Evolutionary conservation across 768 basidiomycete genomes (phyloP).

Genomic region (Podaxis sp.): DNA sequence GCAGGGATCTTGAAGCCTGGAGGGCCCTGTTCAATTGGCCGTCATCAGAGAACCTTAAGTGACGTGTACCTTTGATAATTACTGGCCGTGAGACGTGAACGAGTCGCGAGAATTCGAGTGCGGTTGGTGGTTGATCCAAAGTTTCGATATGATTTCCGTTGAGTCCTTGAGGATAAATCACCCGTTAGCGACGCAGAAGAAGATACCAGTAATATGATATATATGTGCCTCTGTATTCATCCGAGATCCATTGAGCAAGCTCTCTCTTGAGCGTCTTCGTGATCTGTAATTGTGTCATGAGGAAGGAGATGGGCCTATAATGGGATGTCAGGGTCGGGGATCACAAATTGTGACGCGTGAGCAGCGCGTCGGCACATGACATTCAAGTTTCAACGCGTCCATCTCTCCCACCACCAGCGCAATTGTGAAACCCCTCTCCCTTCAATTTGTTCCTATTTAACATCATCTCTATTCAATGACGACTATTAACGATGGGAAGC

Average conservation of each 20-base stretch:
- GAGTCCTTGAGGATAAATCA: slow-evolving; percentile 40
- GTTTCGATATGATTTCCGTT: slow-evolving; percentile 55
- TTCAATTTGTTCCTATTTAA: not conserved
- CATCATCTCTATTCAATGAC: not conserved
- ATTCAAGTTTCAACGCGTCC: slow-evolving; percentile 12
- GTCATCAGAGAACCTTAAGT: too few relatives aligned
- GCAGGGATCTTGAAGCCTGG: slow-evolving; percentile 53
- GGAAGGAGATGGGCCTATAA: not conserved
- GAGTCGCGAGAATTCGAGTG: slow-evolving; percentile 68
- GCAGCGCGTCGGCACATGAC: slow-evolving; percentile 3
- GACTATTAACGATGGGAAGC: slow-evolving; percentile 2
- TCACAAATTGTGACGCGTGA: slow-evolving; percentile 14
- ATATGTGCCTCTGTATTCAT: slow-evolving; percentile 43
- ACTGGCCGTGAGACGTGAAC: slow-evolving; percentile 72
- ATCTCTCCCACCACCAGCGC: not conserved
- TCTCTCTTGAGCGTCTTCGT: slow-evolving; percentile 1
- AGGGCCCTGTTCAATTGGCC: not conserved
- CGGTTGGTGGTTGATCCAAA: slow-evolving; percentile 55
- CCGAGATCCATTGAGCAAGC: slow-evolving; percentile 30
- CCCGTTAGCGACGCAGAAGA: not conserved
- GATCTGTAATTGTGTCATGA: slow-evolving; percentile 11
- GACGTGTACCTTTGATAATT: slow-evolving; percentile 59
- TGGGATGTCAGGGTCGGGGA: slow-evolving; percentile 4
- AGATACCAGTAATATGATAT: not conserved
- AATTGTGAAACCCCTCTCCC: not conserved